Base-by-base conservation (phyloP, 495 filamentous ascomycete species). In the Xylaria castorea region DNA sequence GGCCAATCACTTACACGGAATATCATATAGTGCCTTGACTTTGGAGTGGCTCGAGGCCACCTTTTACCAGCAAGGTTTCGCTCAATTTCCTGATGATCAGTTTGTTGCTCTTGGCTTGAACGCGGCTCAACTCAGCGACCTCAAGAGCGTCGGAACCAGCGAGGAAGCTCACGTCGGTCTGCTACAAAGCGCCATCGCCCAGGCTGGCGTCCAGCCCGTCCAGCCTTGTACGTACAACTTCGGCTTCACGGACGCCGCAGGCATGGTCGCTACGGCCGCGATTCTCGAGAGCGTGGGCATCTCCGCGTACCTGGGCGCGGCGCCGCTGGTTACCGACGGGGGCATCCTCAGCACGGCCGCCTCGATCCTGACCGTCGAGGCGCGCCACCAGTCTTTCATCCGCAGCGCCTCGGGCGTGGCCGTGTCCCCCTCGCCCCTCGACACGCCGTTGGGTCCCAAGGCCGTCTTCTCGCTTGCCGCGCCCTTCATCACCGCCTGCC, bases 141-240 rank as follows among this genome's bases (percentile, higher is more conserved):
- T 91, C 27, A 74, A 81, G 74, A 71, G 81, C 44, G 84, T 90
- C 51, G 89, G 87, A 66, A 70, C 81, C 70, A 90, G 85, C 11
- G 89, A 91, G 73, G 78, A 84, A 55, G 80, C 83, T 18, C 89
- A 91, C 80, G 89, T 91, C 48, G 80, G 84, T n/a, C 81, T 84
- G 22, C 82, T 91, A 5, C 85, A 86, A 71, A 78, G 81, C 55
- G 84, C 87, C 67, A 87, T 91, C 75, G 83, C 86, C 18, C 81
- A 82, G 30, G 84, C 85, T 58, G 88, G 88, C 61, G 83, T 84
- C 67, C 79, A 84, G 73, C 89, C 89, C 14, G 88, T 91, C 14
- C 77, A 87, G 80, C 83, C 86, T 0, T 91, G 89, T 83, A 79
- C 80, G 64, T 91, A 91, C 83, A 84, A 91, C 83, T 91, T 91